Evolutionary conservation across 2,329 filamentous ascomycete species (phyloP), one percentile per base, ranked within the genome.

Genomic region (Fusarium sp.): DNA sequence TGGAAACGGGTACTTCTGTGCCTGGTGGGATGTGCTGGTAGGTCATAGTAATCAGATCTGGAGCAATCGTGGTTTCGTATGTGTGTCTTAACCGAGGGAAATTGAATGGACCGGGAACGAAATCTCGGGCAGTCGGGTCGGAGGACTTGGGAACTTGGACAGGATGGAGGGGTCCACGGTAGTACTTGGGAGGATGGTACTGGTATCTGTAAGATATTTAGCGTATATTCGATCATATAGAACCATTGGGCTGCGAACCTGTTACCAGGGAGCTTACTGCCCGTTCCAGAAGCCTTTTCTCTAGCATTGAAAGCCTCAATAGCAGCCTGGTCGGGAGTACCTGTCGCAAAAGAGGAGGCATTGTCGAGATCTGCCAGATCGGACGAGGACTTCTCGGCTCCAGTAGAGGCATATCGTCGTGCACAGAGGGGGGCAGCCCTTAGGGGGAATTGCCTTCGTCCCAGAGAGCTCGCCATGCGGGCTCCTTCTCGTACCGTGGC

Each of bases 171-270:
- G 94, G 94, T 60, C 96, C 96, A 77, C 95, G 93, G 81, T 97
- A 91, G 87, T 94, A 99, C 83, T 95, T 96, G 69, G 96, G 96
- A 53, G 95, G 91, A 71, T 94, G 94, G 82, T 92, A 98, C 82
- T 97, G 93, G 84, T 98, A 99, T 86, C 95, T 97, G 67, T 58
- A n/a, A 12, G 41, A 44, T 65, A 48, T 34, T 73, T 58, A 72
- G 53, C 54, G 40, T 46, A 44, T 55, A 16, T 43, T 57, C 32
- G 24, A 18, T 49, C 8, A 24, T 6, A 9, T 15, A 25, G 22
- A 54, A 44, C 24, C 27, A 49, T 54, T 51, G 46, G 27, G 32
- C 16, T 38, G 71, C 80, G 71, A 76, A 84, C 87, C 84, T 79
- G 76, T 83, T 82, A 67, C 86, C 81, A 24, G 84, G 82, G 73